phyloP scores from a whole-genome alignment of 192 early-diverging fungal genomes.

The Backusella parvicylindrica region DNA sequence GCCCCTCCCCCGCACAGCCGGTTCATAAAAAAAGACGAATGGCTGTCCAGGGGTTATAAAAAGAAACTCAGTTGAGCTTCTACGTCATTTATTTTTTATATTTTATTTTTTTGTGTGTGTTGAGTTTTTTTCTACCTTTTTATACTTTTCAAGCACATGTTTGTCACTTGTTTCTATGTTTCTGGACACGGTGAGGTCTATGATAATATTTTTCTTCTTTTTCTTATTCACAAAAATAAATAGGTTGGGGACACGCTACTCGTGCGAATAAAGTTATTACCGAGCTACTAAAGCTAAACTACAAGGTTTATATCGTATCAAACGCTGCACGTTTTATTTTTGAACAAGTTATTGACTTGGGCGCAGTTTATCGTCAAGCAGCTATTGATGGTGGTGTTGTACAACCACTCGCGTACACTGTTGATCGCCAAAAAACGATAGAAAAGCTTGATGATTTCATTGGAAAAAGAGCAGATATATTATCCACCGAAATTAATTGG shows the following conservation, averaged over 20 bases:
- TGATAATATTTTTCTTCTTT: not conserved
- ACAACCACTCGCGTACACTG: conserved; percentile 57
- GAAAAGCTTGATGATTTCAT: conserved; percentile 46
- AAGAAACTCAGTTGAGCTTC: not conserved
- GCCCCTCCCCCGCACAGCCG: not conserved
- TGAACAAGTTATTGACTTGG: conserved; percentile 44
- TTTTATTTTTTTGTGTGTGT: not conserved
- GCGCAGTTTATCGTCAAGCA: conserved; percentile 50
- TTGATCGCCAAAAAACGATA: conserved; percentile 53
- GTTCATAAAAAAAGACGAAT: not conserved
- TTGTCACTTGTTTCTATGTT: conserved; percentile 54
- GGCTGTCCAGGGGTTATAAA: not conserved
- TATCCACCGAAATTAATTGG: conserved; percentile 48
- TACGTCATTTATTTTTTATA: not conserved
- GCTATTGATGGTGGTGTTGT: conserved; percentile 62
- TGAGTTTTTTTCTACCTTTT: not conserved
- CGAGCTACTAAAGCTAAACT: conserved; percentile 39
- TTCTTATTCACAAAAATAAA: not conserved
- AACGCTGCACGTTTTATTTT: conserved; percentile 58
- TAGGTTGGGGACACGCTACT: conserved; percentile 61
- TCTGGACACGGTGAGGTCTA: conserved; percentile 51
- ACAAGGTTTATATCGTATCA: conserved; percentile 54
- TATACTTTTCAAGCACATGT: conserved; percentile 13
- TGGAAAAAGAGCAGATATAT: conserved; percentile 30
- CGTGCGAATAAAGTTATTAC: conserved; percentile 52